A percentile compares a stretch with the other conserved stretches of the same genome.
These are phyloP conservation scores for Bipolaris zeicola DNA, from an alignment of 2,329 filamentous ascomycete genomes.

Conservation along the genomic window DNA sequence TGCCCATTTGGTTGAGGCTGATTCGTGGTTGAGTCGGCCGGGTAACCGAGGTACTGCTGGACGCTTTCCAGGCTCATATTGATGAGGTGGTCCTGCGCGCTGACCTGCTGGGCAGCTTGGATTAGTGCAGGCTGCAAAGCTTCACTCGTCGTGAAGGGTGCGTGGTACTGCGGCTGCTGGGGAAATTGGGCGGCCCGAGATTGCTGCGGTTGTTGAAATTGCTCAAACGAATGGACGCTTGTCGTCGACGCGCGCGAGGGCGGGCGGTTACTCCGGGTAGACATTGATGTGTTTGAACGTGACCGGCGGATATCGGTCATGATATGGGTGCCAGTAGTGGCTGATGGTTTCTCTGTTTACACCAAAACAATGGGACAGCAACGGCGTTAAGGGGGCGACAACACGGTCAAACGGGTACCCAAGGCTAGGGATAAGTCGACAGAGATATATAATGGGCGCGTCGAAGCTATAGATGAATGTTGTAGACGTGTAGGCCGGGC, in stretches of 20 bases:
- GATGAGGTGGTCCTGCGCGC: constrained; percentile 41
- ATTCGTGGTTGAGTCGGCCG: constrained; percentile 27
- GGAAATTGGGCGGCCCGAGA: constrained; percentile 20
- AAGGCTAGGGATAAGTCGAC: background rate
- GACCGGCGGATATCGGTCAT: constrained; percentile 52
- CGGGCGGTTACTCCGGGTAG: constrained; percentile 52
- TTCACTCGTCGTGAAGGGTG: constrained; percentile 34
- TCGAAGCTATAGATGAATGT: constrained; percentile 3
- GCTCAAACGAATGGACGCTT: constrained; percentile 52
- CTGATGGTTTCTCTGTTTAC: constrained; percentile 37
- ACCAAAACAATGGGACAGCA: constrained; percentile 40
- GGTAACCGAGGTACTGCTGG: constrained; percentile 42
- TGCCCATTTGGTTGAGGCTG: constrained; percentile 24
- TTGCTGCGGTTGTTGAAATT: constrained; percentile 35
- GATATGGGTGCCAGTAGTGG: constrained; percentile 24
- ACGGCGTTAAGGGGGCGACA: constrained; percentile 14
- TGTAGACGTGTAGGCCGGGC: constrained; percentile 6
- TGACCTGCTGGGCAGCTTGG: constrained; percentile 45
- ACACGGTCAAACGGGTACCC: background rate
- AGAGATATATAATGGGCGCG: background rate
- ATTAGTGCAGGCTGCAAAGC: constrained; percentile 41
- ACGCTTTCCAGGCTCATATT: constrained; percentile 41
- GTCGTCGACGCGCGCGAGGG: constrained; percentile 56
- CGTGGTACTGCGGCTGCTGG: constrained; percentile 36
- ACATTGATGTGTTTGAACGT: constrained; percentile 54